phyloP scores from a whole-genome alignment of 768 basidiomycete species.

The Tephrocybe sp. region DNA sequence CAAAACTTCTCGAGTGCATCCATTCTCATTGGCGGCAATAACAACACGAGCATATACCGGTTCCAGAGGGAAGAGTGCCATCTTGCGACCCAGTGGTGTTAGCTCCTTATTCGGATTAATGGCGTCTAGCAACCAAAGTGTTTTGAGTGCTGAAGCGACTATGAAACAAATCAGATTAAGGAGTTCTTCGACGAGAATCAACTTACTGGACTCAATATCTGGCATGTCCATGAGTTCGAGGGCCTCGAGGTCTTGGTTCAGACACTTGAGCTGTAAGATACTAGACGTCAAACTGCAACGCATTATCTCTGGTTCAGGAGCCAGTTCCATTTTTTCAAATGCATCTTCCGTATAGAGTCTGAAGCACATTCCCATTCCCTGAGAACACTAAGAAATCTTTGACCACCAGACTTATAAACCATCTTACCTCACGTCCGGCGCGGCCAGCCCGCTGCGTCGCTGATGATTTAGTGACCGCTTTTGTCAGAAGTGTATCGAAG shows the following conservation, averaged over 20 bases:
- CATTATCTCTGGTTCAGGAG: slow-evolving; percentile 86
- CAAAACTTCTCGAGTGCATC: slow-evolving; percentile 76
- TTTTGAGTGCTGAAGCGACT: slow-evolving; percentile 66
- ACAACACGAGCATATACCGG: slow-evolving; percentile 77
- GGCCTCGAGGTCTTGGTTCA: slow-evolving; percentile 75
- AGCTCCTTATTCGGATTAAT: slow-evolving; percentile 63
- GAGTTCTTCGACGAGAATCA: neutral
- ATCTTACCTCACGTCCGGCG: slow-evolving; percentile 83
- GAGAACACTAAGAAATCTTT: slow-evolving; percentile 3
- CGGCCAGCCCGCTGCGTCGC: slow-evolving; percentile 95
- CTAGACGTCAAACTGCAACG: slow-evolving; percentile 83
- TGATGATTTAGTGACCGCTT: slow-evolving; percentile 84
- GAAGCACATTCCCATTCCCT: slow-evolving; percentile 87
- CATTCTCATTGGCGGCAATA: slow-evolving; percentile 69
- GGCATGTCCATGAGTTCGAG: slow-evolving; percentile 91
- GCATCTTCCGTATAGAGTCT: slow-evolving; percentile 86
- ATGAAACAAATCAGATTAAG: neutral
- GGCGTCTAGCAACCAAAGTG: slow-evolving; percentile 78
- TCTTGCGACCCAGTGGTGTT: slow-evolving; percentile 73
- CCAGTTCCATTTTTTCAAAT: slow-evolving; percentile 61
- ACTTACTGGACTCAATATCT: slow-evolving; percentile 68
- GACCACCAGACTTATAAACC: neutral
- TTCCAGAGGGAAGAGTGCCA: slow-evolving; percentile 94
- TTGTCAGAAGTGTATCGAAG: slow-evolving; percentile 82
- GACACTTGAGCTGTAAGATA: slow-evolving; percentile 81